Evolutionary conservation across 805 yeast species (phyloP).

Genomic region (Kuraishia hungarica): DNA sequence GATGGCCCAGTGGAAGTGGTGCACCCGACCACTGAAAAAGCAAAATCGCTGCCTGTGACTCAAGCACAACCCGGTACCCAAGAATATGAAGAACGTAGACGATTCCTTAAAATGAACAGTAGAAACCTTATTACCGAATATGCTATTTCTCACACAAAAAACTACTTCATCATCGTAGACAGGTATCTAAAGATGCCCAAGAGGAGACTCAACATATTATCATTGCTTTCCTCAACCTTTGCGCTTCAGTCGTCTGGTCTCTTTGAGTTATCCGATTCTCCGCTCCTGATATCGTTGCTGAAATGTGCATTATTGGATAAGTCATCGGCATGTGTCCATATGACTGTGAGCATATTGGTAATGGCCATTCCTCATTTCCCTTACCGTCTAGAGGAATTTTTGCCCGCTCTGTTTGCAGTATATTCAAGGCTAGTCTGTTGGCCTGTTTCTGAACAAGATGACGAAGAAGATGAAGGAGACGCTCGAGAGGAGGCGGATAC

Average conservation of each 20-base stretch:
- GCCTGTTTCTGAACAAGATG: constrained; percentile 9
- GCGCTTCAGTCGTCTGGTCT: constrained; percentile 6
- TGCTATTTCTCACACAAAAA: constrained; percentile 28
- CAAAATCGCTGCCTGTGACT: not conserved
- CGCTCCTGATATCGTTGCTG: constrained; percentile 27
- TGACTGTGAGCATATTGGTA: constrained; percentile 22
- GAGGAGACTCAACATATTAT: constrained; percentile 28
- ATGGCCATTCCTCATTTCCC: constrained; percentile 36
- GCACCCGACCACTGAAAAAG: not conserved
- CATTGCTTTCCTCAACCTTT: constrained; percentile 29
- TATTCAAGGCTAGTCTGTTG: constrained; percentile 35
- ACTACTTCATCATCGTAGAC: constrained; percentile 29
- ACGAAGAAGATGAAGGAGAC: not conserved
- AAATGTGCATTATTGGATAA: constrained; percentile 32
- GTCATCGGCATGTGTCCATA: constrained; percentile 28
- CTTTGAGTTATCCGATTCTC: constrained; percentile 17
- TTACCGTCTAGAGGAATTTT: constrained; percentile 18
- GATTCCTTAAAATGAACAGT: constrained; percentile 40
- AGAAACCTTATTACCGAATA: constrained; percentile 29
- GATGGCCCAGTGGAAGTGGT: not conserved
- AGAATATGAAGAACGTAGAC: constrained; percentile 34
- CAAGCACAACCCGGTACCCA: constrained; percentile 11
- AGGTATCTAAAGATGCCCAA: constrained; percentile 22
- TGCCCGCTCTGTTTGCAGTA: constrained; percentile 35
- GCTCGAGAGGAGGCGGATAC: constrained; percentile 4